phyloP scores from a whole-genome alignment of 257 asterid genomes.

The Sherardia arvensis region DNA sequence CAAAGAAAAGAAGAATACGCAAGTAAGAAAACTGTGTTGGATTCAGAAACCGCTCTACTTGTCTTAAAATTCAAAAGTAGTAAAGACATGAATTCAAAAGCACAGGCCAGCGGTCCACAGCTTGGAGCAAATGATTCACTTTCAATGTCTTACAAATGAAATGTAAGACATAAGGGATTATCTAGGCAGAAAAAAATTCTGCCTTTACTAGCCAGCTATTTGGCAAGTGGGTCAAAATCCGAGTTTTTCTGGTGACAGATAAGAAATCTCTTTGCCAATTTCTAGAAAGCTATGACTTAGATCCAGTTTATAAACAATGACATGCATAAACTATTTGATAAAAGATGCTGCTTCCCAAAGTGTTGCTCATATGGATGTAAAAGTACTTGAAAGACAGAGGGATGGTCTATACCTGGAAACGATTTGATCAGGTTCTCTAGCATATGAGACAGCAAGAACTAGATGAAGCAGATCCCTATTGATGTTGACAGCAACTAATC shows the following conservation, averaged over 20 bases:
- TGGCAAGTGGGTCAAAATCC: not conserved
- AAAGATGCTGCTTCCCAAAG: not conserved
- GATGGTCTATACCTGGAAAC: slow-evolving; percentile 54
- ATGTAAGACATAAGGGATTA: not conserved
- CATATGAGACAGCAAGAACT: slow-evolving; percentile 85
- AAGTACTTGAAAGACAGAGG: not conserved
- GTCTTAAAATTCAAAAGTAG: no score
- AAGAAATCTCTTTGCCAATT: not conserved
- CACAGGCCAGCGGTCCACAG: no score
- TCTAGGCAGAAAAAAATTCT: not conserved
- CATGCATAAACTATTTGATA: not conserved
- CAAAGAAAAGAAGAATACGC: slow-evolving; percentile 5
- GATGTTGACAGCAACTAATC: slow-evolving; percentile 57
- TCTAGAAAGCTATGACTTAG: not conserved
- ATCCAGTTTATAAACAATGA: not conserved
- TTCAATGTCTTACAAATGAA: not conserved
- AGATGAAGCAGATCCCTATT: slow-evolving; percentile 76
- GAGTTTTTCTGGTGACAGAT: not conserved
- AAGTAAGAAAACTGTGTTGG: not conserved
- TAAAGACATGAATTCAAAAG: not conserved
- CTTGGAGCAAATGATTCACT: not conserved
- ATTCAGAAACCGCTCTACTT: not conserved
- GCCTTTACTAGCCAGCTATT: not conserved
- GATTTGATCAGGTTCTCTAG: slow-evolving; percentile 79
- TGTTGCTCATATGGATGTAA: not conserved